A percentile compares a stretch with the other conserved stretches of the same genome.
These are phyloP conservation scores for Potentilla sterilis DNA, from an alignment of 306 rosid species.

Conservation along the genomic window DNA sequence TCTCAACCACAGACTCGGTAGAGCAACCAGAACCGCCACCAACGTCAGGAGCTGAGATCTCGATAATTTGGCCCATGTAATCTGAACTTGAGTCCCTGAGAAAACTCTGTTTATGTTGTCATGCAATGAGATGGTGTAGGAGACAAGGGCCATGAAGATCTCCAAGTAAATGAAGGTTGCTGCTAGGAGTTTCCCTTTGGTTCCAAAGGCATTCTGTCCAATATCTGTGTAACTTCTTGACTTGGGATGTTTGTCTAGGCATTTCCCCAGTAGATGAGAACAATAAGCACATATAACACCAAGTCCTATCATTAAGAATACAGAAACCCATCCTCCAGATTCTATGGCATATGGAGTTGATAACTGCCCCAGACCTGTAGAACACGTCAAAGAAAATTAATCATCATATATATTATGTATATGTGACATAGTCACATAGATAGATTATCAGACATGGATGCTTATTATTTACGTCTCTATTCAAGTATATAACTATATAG, in stretches of 20 bases:
- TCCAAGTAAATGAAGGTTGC: conserved; percentile 53
- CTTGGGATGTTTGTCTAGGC: conserved; percentile 53
- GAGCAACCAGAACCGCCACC: conserved; percentile 47
- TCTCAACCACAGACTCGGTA: conserved; percentile 70
- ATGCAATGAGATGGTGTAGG: conserved; percentile 78
- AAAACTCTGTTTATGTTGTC: conserved; percentile 55
- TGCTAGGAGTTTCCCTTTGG: conserved; percentile 48
- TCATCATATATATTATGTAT: no score
- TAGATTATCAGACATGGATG: not conserved
- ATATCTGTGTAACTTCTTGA: conserved; percentile 55
- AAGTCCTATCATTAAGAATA: conserved; percentile 46
- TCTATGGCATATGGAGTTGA: conserved; percentile 71
- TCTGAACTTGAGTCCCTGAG: conserved; percentile 31
- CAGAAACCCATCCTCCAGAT: conserved; percentile 62
- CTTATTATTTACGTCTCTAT: not conserved
- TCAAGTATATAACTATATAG: no score
- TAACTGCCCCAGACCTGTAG: conserved; percentile 70
- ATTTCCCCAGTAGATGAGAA: conserved; percentile 55
- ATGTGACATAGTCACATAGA: no score
- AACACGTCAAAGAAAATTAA: not conserved
- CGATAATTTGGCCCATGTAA: conserved; percentile 34
- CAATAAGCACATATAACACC: conserved; percentile 51
- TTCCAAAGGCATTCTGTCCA: conserved; percentile 64
- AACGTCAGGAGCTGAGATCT: conserved; percentile 47
- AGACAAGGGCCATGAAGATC: conserved; percentile 72